Evolutionary conservation across 331 rosid species (phyloP).

Genomic region (Saraca asoca): DNA sequence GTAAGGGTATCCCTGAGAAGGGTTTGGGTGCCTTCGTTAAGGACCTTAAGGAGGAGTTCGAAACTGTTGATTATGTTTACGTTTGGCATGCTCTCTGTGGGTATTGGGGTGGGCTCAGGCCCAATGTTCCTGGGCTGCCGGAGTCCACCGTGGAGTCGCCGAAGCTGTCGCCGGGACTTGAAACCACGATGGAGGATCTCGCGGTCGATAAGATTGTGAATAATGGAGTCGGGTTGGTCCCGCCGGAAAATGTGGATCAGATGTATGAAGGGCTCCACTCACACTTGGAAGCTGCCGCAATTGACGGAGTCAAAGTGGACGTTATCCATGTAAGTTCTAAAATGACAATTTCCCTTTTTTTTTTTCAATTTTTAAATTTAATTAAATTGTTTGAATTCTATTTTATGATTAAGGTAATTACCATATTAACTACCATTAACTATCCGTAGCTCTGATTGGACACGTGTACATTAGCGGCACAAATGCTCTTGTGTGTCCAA

Average conservation of each 20-base stretch:
- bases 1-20: neutral
- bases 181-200: slow-evolving; percentile 78
- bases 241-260: slow-evolving; percentile 59
- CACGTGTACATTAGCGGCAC: slow-evolving; percentile 2
- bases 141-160: slow-evolving; percentile 55
- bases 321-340: slow-evolving; percentile 77
- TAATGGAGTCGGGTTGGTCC: slow-evolving; percentile 72
- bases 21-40: slow-evolving; percentile 74
- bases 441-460: no score
- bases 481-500: neutral
- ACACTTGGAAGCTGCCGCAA: slow-evolving; percentile 61
- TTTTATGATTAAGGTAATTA: no score
- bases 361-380: neutral
- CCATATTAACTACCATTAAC: no score
- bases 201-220: slow-evolving; percentile 83
- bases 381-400: neutral
- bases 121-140: slow-evolving; percentile 65
- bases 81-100: slow-evolving; percentile 98
- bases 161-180: slow-evolving; percentile 53
- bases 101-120: slow-evolving; percentile 92
- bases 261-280: slow-evolving; percentile 87
- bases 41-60: slow-evolving; percentile 65
- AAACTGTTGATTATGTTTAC: slow-evolving; percentile 71
- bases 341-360: no score
- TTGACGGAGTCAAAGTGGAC: slow-evolving; percentile 92